Evolutionary conservation across 2,329 filamentous ascomycete genomes (phyloP).

Genomic region (Fusarium oxysporum): DNA sequence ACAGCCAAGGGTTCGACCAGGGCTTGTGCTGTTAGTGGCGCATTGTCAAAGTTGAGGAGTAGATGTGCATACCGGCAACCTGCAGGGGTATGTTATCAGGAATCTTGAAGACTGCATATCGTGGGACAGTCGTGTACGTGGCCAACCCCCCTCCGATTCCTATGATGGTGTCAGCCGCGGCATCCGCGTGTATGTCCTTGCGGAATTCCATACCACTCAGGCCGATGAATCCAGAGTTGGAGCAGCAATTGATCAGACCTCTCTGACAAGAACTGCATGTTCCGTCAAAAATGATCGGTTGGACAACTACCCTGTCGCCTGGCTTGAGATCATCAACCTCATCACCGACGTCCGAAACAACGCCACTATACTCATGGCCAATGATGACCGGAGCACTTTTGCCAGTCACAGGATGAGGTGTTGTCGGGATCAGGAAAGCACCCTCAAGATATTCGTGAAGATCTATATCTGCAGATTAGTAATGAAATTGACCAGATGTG

Average conservation of each 20-base stretch:
- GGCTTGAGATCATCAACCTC: neutral
- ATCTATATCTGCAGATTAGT: neutral
- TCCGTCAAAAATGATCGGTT: neutral
- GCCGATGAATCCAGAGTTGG: neutral
- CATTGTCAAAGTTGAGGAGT: accelerated
- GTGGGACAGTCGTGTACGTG: neutral
- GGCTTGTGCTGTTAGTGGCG: neutral
- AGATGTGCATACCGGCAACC: neutral
- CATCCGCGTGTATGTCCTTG: too few species aligned
- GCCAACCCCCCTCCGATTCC: neutral
- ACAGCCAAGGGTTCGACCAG: neutral
- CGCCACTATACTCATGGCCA: neutral
- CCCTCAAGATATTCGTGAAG: neutral
- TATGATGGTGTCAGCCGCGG: accelerated
- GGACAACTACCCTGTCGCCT: neutral
- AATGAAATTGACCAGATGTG: neutral
- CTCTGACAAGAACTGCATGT: neutral
- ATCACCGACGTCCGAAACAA: neutral
- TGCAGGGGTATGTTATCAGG: neutral
- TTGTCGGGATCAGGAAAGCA: neutral
- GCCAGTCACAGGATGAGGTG: neutral
- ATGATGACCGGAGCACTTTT: neutral
- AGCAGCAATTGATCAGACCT: neutral
- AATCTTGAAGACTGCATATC: neutral
- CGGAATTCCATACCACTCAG: neutral